phyloP scores from a whole-genome alignment of 129 eudicot genomes.

The carrot (Daucus carota) region DH1_v3.0 NC_030385.2:39785501-39786000 shows the following conservation, averaged over 20 bases:
- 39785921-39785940: not conserved
- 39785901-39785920: not conserved
- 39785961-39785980: not conserved
- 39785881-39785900: not conserved
- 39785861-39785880: not conserved
- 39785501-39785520: too few relatives aligned
- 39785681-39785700: not conserved
- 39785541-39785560: not conserved
- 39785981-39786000: not conserved
- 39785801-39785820: too few relatives aligned
- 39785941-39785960: not conserved
- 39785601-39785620: too few relatives aligned
- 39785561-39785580: too few relatives aligned
- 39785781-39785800: too few relatives aligned
- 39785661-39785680: not conserved
- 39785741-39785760: too few relatives aligned
- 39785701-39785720: not conserved
- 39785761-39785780: too few relatives aligned
- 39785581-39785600: too few relatives aligned
- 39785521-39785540: not conserved
- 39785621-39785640: too few relatives aligned
- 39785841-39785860: too few relatives aligned
- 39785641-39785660: not conserved
- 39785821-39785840: too few relatives aligned
- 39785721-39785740: too few relatives aligned